phyloP scores from a whole-genome alignment of 1,139 yeast species.

The Debaryomyces psychrophilus region DNA sequence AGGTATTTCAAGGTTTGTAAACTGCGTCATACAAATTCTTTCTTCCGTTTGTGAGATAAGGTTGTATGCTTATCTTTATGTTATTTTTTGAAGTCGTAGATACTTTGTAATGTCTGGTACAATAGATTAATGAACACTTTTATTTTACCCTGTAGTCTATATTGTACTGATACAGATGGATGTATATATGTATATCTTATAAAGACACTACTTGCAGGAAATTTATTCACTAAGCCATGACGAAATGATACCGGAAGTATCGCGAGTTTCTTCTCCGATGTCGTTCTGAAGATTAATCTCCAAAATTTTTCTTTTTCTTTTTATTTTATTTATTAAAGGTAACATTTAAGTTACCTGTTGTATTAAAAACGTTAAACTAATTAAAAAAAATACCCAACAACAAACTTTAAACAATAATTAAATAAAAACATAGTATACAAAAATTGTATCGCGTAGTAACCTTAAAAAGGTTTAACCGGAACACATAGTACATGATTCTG shows the following conservation, averaged over 20 bases:
- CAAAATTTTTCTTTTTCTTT: background rate
- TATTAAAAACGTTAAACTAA: conserved; percentile 6
- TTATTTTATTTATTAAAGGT: background rate
- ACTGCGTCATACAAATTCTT: background rate
- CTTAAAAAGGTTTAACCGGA: conserved; percentile 65
- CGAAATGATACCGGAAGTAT: background rate
- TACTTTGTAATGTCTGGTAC: background rate
- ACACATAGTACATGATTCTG: conserved; percentile 98
- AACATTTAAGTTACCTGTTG: background rate
- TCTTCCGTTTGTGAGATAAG: background rate
- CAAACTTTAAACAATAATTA: conserved; percentile 6
- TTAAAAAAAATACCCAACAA: conserved; percentile 7
- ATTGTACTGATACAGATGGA: too few relatives aligned
- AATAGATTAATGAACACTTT: background rate
- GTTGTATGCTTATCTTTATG: background rate
- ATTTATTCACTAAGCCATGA: too few relatives aligned
- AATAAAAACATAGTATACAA: conserved; percentile 5
- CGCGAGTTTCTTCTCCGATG: background rate
- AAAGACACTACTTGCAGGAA: too few relatives aligned
- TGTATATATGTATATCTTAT: too few relatives aligned
- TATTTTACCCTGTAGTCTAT: background rate
- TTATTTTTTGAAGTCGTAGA: background rate
- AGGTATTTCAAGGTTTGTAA: background rate
- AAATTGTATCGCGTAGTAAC: background rate
- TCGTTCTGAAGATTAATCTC: background rate